A percentile compares a stretch with the other conserved stretches of the same genome.
Evolutionary conservation across 2,329 filamentous ascomycete genomes (phyloP).

Genomic region (Rhinocladiella mackenziei): DNA sequence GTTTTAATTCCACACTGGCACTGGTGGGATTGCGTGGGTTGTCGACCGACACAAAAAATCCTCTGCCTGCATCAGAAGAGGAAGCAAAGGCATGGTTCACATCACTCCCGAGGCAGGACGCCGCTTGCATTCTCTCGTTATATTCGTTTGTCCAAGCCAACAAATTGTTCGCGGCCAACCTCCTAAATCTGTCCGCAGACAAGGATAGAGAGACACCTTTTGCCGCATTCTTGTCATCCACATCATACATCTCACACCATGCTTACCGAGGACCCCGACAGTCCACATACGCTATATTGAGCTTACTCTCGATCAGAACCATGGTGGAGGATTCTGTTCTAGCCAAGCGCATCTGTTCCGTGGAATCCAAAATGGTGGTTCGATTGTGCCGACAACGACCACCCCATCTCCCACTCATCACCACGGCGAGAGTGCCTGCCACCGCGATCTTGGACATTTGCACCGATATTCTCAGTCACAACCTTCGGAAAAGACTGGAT

Average conservation of each 20-base stretch:
- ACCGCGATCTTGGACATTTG: slow-evolving; percentile 78
- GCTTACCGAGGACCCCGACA: slow-evolving; percentile 77
- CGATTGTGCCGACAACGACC: slow-evolving; percentile 85
- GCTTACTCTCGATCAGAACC: slow-evolving; percentile 77
- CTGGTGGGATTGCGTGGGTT: slow-evolving; percentile 81
- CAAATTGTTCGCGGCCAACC: slow-evolving; percentile 85
- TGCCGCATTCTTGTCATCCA: slow-evolving; percentile 76
- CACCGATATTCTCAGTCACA: slow-evolving; percentile 90
- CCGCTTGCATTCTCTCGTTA: slow-evolving; percentile 73
- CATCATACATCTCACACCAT: slow-evolving; percentile 90
- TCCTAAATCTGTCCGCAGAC: slow-evolving; percentile 61
- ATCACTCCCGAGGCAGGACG: slow-evolving; percentile 72
- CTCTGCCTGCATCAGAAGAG: slow-evolving; percentile 62
- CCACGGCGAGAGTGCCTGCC: slow-evolving; percentile 67
- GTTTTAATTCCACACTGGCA: slow-evolving; percentile 70
- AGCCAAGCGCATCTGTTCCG: slow-evolving; percentile 78
- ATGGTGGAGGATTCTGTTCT: slow-evolving; percentile 79
- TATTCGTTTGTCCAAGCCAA: slow-evolving; percentile 95
- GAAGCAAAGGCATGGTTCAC: slow-evolving; percentile 78
- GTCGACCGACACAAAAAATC: slow-evolving; percentile 62
- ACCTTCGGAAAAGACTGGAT: slow-evolving; percentile 79
- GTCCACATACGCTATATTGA: slow-evolving; percentile 78
- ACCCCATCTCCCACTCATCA: slow-evolving; percentile 73
- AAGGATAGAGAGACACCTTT: slow-evolving; percentile 70
- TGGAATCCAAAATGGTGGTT: slow-evolving; percentile 68